A percentile compares a stretch with the other conserved stretches of the same genome.
phyloP scores from a whole-genome alignment of 805 yeast species.

The Priceomyces fermenticarens region DNA sequence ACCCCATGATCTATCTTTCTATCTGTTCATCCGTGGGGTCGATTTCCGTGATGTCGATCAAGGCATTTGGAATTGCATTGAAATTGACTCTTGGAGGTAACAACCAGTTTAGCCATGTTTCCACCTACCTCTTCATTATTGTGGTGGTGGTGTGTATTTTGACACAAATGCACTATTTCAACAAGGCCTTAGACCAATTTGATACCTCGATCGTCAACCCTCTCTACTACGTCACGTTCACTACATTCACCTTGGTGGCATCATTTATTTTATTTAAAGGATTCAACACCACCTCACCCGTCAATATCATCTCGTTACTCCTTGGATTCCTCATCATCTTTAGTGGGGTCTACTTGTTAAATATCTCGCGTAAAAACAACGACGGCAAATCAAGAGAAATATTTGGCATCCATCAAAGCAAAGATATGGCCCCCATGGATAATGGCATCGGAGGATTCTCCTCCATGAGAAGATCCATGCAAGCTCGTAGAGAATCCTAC shows the following conservation, averaged over 20 bases:
- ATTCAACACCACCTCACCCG: slow-evolving; percentile 77
- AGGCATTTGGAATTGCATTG: slow-evolving; percentile 89
- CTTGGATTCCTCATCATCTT: slow-evolving; percentile 86
- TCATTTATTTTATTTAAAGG: slow-evolving; percentile 84
- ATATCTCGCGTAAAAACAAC: slow-evolving; percentile 67
- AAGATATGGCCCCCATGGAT: slow-evolving; percentile 67
- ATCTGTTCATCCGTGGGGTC: slow-evolving; percentile 91
- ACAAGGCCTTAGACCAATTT: slow-evolving; percentile 89
- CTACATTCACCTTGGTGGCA: slow-evolving; percentile 82
- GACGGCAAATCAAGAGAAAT: slow-evolving; percentile 53
- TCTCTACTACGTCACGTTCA: slow-evolving; percentile 84
- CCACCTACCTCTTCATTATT: slow-evolving; percentile 76
- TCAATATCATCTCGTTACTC: slow-evolving; percentile 74
- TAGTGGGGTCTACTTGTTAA: slow-evolving; percentile 80
- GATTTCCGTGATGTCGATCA: slow-evolving; percentile 85
- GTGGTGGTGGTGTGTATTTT: slow-evolving; percentile 80
- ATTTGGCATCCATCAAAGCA: slow-evolving; percentile 54
- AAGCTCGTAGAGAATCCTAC: slow-evolving; percentile 46
- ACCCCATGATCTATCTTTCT: slow-evolving; percentile 86
- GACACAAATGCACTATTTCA: slow-evolving; percentile 92
- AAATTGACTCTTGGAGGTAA: slow-evolving; percentile 80
- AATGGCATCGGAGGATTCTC: slow-evolving; percentile 72
- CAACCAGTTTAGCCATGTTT: slow-evolving; percentile 81
- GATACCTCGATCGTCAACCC: slow-evolving; percentile 93
- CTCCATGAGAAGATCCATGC: slow-evolving; percentile 76